Conservation (phyloP, 768 basidiomycete genomes). For the Termitomyces heimii region DNA sequence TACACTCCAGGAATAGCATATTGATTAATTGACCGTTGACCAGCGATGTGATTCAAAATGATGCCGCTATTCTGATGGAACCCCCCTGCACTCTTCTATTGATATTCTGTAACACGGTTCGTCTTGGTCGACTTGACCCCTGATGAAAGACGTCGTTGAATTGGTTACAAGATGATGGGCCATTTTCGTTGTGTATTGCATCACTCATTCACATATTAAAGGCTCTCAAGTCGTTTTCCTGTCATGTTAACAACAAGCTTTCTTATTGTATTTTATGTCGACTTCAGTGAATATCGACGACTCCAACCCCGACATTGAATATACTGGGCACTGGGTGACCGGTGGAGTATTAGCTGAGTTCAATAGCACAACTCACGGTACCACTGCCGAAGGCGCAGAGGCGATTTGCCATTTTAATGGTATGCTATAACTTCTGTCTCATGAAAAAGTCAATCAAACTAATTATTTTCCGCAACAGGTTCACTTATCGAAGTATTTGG, state of each 20-base stretch:
- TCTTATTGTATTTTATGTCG: slow-evolving; percentile 6
- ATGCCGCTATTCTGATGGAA: background rate
- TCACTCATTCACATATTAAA: background rate
- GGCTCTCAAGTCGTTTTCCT: background rate
- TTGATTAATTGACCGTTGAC: background rate
- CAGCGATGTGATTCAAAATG: no score
- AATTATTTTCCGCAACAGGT: background rate
- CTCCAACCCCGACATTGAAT: background rate
- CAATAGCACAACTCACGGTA: slow-evolving; percentile 6
- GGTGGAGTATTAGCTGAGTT: slow-evolving; percentile 1
- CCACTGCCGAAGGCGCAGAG: slow-evolving; percentile 1
- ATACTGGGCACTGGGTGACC: background rate
- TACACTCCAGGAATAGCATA: background rate
- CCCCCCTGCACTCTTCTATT: background rate
- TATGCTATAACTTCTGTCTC: background rate
- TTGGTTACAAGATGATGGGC: background rate
- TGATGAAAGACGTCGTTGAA: background rate
- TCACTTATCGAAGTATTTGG: slow-evolving; percentile 11
- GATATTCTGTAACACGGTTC: background rate
- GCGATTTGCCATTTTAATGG: slow-evolving; percentile 2
- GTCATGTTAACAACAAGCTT: no score
- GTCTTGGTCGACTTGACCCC: background rate
- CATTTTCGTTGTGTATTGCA: background rate
- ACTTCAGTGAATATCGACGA: slow-evolving; percentile 7
- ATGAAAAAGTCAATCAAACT: background rate